These are phyloP conservation scores for Plectosphaerella sp. DNA, from an alignment of 2,329 filamentous ascomycete genomes.

Conservation along the genomic window DNA sequence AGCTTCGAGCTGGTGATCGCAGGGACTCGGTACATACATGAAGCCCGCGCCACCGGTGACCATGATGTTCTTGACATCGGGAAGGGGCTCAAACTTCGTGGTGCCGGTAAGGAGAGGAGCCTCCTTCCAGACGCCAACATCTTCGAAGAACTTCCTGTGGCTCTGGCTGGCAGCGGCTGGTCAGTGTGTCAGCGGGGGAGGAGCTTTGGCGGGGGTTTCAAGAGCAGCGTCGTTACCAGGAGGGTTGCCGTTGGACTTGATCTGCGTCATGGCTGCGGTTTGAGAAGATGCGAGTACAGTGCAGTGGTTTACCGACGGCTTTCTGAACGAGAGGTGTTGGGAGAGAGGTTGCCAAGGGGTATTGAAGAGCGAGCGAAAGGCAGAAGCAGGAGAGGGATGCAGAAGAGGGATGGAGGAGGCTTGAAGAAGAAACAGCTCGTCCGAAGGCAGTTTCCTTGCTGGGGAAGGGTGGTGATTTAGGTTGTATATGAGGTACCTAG, in stretches of 20 bases:
- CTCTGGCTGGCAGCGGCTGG: conserved; percentile 16
- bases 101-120: conserved; percentile 66
- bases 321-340: neutral
- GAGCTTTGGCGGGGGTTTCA: too few species aligned
- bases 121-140: conserved; percentile 63
- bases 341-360: neutral
- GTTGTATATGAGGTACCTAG: too few species aligned
- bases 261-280: neutral
- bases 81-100: conserved; percentile 64
- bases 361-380: neutral
- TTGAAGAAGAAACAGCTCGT: too few species aligned
- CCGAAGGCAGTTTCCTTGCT: too few species aligned
- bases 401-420: too few species aligned
- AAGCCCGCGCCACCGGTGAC: conserved; percentile 82
- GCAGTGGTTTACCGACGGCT: neutral
- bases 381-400: neutral
- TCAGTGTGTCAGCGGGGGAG: neutral
- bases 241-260: neutral
- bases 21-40: conserved; percentile 70
- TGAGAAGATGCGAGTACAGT: neutral
- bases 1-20: too few species aligned
- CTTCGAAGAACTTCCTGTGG: conserved; percentile 43
- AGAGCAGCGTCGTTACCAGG: too few species aligned
- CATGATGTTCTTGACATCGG: conserved; percentile 74
- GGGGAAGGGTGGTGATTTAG: too few species aligned